Evolutionary conservation across 495 filamentous ascomycete genomes (phyloP).

Genomic region (Penicillium steckii): DNA sequence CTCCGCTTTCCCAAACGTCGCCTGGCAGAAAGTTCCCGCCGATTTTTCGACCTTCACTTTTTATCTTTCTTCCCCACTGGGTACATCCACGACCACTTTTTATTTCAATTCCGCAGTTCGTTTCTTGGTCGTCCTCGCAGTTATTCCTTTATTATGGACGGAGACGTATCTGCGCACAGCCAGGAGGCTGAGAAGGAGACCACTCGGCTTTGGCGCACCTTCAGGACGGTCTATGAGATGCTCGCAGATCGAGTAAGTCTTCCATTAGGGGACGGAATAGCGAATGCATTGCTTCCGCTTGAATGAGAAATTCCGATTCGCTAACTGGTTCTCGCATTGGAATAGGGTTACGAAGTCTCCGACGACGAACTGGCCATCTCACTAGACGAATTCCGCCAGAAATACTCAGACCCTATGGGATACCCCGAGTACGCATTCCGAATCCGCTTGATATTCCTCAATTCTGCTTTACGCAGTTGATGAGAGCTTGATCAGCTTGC

Average conservation of each 20-base stretch:
- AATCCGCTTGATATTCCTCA: neutral
- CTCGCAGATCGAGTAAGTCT: constrained; percentile 69
- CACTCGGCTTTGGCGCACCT: constrained; percentile 80
- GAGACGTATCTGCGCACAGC: constrained; percentile 46
- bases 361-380: constrained; percentile 85
- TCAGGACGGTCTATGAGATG: constrained; percentile 87
- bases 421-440: constrained; percentile 60
- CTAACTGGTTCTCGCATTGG: neutral
- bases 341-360: constrained; percentile 84
- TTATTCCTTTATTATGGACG: constrained; percentile 44
- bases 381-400: constrained; percentile 67
- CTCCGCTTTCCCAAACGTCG: constrained; percentile 26
- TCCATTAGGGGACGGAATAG: neutral
- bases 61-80: constrained; percentile 8
- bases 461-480: neutral
- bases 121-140: neutral
- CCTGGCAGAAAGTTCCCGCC: constrained; percentile 36
- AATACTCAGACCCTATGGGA: constrained; percentile 68
- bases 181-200: constrained; percentile 64
- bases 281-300: neutral
- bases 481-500: too few species aligned
- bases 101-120: neutral
- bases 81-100: too few species aligned
- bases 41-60: constrained; percentile 30
- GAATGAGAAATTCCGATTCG: neutral